These are phyloP conservation scores for Stachybotrys chlorohalonatus DNA, from an alignment of 2,329 filamentous ascomycete genomes.

Conservation along the genomic window DNA sequence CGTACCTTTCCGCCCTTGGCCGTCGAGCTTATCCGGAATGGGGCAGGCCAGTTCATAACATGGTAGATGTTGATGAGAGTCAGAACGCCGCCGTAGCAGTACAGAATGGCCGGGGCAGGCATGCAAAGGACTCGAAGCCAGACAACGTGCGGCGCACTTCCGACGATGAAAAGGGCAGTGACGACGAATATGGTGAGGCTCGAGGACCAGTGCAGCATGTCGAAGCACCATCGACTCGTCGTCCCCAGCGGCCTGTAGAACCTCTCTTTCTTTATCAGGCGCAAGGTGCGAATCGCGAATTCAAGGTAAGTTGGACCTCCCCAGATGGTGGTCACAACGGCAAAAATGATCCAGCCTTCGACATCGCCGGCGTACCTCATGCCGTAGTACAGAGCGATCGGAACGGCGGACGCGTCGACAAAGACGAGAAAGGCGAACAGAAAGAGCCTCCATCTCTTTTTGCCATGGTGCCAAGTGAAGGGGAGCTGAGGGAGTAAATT, in stretches of 20 bases:
- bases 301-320: constrained; percentile 46
- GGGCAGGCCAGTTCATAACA: constrained; percentile 34
- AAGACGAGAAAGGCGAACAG: constrained; percentile 39
- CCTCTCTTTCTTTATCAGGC: constrained; percentile 37
- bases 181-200: constrained; percentile 38
- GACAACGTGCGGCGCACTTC: constrained; percentile 39
- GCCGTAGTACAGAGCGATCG: constrained; percentile 43
- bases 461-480: constrained; percentile 31
- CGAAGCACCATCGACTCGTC: constrained; percentile 36
- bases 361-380: constrained; percentile 31
- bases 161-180: constrained; percentile 40
- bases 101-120: constrained; percentile 41
- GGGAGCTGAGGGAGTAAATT: constrained; percentile 28
- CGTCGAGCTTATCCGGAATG: constrained; percentile 56
- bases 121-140: constrained; percentile 41
- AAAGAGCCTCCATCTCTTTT: constrained; percentile 32
- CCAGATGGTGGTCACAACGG: constrained; percentile 45
- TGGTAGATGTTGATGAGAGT: constrained; percentile 25
- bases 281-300: constrained; percentile 38
- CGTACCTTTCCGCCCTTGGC: constrained; percentile 39
- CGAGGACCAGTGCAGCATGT: constrained; percentile 37
- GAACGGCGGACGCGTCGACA: constrained; percentile 32
- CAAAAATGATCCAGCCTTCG: constrained; percentile 35
- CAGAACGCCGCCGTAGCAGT: constrained; percentile 33
- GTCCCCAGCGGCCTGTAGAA: constrained; percentile 42